Percentiles rank a stretch among this genome's conserved stretches.
These are phyloP conservation scores for Blastocystis sp. DNA, from an alignment of 352 stramenopile species.

Conservation along the genomic window DNA sequence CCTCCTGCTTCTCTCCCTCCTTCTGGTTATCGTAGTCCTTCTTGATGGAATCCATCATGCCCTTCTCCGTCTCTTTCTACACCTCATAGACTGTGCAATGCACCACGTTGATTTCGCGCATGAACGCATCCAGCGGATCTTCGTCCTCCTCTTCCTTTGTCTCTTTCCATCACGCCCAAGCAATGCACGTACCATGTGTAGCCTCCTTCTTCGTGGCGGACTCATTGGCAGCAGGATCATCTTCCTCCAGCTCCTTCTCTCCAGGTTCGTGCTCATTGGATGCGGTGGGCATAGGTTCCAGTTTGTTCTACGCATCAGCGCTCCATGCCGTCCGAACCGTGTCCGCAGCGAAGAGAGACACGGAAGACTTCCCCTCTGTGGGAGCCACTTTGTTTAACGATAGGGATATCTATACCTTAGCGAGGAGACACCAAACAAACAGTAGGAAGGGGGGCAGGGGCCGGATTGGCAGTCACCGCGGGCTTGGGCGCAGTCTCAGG, in stretches of 20 bases:
- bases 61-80: conserved; percentile 53
- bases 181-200: background rate
- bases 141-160: conserved; percentile 47
- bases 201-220: background rate
- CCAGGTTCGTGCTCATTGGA: background rate
- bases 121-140: conserved; percentile 71
- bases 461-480: background rate
- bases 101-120: conserved; percentile 52
- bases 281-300: background rate
- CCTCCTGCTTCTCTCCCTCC: conserved; percentile 44
- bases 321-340: background rate
- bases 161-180: background rate
- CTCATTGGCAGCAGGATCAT: background rate
- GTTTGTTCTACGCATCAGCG: background rate
- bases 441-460: background rate
- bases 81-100: background rate
- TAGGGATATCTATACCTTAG: conserved; percentile 40
- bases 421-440: background rate
- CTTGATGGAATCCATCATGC: conserved; percentile 18
- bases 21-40: conserved; percentile 46
- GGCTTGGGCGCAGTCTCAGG: conserved; percentile 25
- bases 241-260: background rate
- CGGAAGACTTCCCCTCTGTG: conserved; percentile 42
- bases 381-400: conserved; percentile 7
- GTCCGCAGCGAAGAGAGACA: conserved; percentile 11